Evolutionary conservation across 108 stramenopile genomes (phyloP).

Genomic region (Aurantiochytrium sp.): DNA sequence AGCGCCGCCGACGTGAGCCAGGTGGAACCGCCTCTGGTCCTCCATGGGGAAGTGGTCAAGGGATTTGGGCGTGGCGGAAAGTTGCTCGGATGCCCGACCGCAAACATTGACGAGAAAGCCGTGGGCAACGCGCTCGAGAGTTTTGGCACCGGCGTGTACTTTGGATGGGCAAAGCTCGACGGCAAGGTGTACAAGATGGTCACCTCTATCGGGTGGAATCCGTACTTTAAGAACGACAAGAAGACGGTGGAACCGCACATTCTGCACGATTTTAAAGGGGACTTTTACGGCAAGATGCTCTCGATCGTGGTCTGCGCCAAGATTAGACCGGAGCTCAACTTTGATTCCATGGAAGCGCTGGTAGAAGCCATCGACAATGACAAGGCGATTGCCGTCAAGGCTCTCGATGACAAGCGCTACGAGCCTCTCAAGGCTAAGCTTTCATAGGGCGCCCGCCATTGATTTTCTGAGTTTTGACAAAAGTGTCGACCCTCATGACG

Average conservation of each 20-base stretch:
- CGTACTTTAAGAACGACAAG: slow-evolving; percentile 28
- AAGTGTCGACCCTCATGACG: too few relatives aligned
- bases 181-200: slow-evolving; percentile 37
- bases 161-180: slow-evolving; percentile 33
- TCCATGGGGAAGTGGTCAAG: slow-evolving; percentile 45
- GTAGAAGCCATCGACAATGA: not conserved
- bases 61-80: slow-evolving; percentile 54
- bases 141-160: slow-evolving; percentile 45
- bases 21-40: not conserved
- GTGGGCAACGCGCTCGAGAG: slow-evolving; percentile 33
- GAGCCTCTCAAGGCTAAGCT: not conserved
- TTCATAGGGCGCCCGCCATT: not conserved
- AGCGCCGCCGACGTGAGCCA: not conserved
- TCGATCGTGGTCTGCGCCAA: slow-evolving; percentile 38
- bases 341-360: slow-evolving; percentile 31
- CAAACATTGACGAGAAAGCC: slow-evolving; percentile 42
- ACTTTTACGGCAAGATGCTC: slow-evolving; percentile 49
- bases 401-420: not conserved
- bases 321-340: slow-evolving; percentile 47
- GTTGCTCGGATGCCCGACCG: slow-evolving; percentile 54
- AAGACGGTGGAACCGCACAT: slow-evolving; percentile 50
- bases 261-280: slow-evolving; percentile 39
- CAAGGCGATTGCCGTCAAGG: not conserved
- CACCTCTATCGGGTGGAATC: slow-evolving; percentile 52
- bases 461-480: not conserved